Conservation (phyloP, 2,329 filamentous ascomycete species). For the Endoconidiophora polonica region DNA sequence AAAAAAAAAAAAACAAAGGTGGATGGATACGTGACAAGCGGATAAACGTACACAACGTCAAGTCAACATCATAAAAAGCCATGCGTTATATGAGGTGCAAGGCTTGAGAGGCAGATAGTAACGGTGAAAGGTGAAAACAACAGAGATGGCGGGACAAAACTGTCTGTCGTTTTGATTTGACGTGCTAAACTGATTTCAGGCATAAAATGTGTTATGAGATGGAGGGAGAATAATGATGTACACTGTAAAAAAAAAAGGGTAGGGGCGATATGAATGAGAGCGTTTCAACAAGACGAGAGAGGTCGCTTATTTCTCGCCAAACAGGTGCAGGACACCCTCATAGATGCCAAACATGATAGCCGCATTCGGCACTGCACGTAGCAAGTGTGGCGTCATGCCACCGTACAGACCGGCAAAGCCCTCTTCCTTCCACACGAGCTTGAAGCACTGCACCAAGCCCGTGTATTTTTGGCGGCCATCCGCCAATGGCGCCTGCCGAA, state of each 20-base stretch:
- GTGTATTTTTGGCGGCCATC: slow-evolving; percentile 64
- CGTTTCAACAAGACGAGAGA: background rate
- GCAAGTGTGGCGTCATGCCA: slow-evolving; percentile 76
- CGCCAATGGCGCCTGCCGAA: slow-evolving; percentile 67
- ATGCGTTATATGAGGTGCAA: too few relatives aligned
- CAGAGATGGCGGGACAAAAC: too few relatives aligned
- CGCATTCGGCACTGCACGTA: slow-evolving; percentile 79
- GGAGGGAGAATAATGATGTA: too few relatives aligned
- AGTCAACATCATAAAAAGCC: too few relatives aligned
- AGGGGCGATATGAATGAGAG: background rate
- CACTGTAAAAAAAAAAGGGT: background rate
- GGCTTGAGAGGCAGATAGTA: too few relatives aligned
- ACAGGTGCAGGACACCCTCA: slow-evolving; percentile 37
- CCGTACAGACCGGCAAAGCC: slow-evolving; percentile 76
- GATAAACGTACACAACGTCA: too few relatives aligned
- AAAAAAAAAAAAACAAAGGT: too few relatives aligned
- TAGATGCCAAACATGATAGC: slow-evolving; percentile 96
- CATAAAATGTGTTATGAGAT: too few relatives aligned
- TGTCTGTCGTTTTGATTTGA: too few relatives aligned
- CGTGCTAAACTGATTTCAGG: too few relatives aligned
- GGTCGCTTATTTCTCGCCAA: slow-evolving; percentile 18
- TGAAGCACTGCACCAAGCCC: slow-evolving; percentile 76
- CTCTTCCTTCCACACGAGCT: slow-evolving; percentile 73
- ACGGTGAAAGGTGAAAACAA: background rate
- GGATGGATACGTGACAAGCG: too few relatives aligned